Evolutionary conservation across 2,329 filamentous ascomycete genomes (phyloP), one percentile per base, ranked within the genome.

Genomic region (Pseudogymnoascus sp.): DNA sequence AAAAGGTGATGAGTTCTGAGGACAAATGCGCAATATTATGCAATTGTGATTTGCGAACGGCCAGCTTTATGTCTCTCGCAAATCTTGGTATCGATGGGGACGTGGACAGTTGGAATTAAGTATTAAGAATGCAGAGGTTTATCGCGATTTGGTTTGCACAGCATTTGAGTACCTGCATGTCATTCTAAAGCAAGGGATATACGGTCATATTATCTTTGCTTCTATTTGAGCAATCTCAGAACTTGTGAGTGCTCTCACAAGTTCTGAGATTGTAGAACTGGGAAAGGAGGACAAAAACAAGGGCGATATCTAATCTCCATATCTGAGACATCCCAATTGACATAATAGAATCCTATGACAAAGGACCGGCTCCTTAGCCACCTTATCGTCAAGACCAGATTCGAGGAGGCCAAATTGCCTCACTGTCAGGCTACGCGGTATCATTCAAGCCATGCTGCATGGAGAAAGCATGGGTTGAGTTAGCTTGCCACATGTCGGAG

Each of bases 381-480:
- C 63, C 63, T 67, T 68, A 70, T 69, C 68, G 61, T 63, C 60
- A 60, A 43, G 38, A 65, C 60, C 63, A 67, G 68, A 71, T 71
- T 71, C 68, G 69, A 69, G 68, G 65, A 71, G 68, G 69, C 62
- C 58, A 61, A 63, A 63, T 60, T 63, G 37, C 58, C 62, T 23
- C 62, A 63, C 35, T 38, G 35, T n/a, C 14, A 38, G 35, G 7
- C 35, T 16, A 38, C 35, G 14, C 35, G 35, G 14, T 38, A 38
- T 38, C 5, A 31, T 31, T 31, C 28, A 31, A 31, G 28, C 28
- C 28, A 9, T 31, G 28, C 28, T 31, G 28, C 28, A 31, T 31
- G 28, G 28, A 31, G 28, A 31, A 31, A 38, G 35, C 35, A 38
- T 38, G 35, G 35, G 2, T 38, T 14, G 35, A 38, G 35, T n/a